Conservation (phyloP, 176 grass and related monocot species). For the Aegilops speltoides region DNA sequence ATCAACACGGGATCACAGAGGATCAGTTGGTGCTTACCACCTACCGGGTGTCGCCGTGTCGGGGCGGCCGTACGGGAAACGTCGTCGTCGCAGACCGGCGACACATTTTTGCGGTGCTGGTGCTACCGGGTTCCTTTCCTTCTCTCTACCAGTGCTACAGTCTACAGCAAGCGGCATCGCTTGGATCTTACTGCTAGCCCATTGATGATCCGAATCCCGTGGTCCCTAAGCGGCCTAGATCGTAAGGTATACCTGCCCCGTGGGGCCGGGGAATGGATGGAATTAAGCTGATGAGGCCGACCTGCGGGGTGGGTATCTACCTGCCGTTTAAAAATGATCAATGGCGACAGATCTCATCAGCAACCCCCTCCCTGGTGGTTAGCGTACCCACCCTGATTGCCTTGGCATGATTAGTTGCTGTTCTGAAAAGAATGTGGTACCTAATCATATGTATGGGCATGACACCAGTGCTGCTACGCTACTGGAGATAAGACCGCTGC, state of each 20-base stretch:
- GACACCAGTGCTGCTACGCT: slow-evolving; percentile 8
- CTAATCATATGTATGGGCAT: slow-evolving; percentile 34
- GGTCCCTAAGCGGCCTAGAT: slow-evolving; percentile 23
- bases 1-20: neutral
- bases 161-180: neutral
- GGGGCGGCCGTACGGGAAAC: neutral
- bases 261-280: neutral
- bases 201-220: neutral
- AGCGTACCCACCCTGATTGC: neutral
- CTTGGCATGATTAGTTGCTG: slow-evolving; percentile 9
- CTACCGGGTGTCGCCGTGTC: neutral
- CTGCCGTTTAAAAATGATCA: slow-evolving; percentile 30
- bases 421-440: slow-evolving; percentile 42
- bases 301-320: slow-evolving; percentile 7
- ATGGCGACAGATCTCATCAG: slow-evolving; percentile 21
- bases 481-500: slow-evolving; percentile 26
- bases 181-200: slow-evolving; percentile 4
- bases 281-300: neutral
- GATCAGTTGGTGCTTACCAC: neutral
- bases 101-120: neutral
- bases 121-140: neutral
- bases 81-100: neutral
- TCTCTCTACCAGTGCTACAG: neutral
- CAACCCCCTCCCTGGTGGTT: slow-evolving; percentile 27
- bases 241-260: slow-evolving; percentile 19